Evolutionary conservation across 805 yeast genomes (phyloP), one percentile per base, ranked within the genome.

Genomic region (Lipomyces spencermartinsiae): DNA sequence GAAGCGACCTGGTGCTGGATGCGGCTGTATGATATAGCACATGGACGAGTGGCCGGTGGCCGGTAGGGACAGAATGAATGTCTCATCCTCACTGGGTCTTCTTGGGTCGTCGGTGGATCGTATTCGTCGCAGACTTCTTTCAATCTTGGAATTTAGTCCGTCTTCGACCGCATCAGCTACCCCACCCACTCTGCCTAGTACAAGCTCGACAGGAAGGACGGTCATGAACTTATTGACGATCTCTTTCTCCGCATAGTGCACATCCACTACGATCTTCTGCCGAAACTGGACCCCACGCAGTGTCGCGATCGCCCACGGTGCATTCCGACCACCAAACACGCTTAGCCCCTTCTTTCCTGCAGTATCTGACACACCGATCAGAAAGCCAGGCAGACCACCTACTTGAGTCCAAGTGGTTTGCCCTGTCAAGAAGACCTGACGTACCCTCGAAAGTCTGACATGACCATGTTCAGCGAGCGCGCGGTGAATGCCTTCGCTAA

Each of bases 241-340:
- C 70, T 39, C 78, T n/a, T 65, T 62, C 4, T 60, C 71, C 12
- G 70, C 69, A 19, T 64, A 63, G 29, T 66, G 29, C 10, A 62
- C 76, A 2, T 78, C 78, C 64, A 91, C 76, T 39, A 84, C 82
- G 60, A 90, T 83, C 0, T 93, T 93, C 73, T 88, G 85, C 70
- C 97, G 84, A 76, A 91, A 92, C 14, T 93, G 91, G 79, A 93
- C 93, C 72, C 87, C 87, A 71, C 97, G 83, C 97, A 97, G 92
- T 0, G 94, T 86, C 1, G 93, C 84, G 2, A 91, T 84, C 59
- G 90, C 81, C 75, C 86, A 89, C 66, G 84, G 81, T 25, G 85
- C 64, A 37, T 86, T 75, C 1, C 80, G 76, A 57, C 79, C 80
- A 14, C 88, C 85, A 59, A 87, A 83, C 0, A 92, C 79, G n/a